Conservation (phyloP, 441 rosid species). For the Erodium chrysanthum region DNA sequence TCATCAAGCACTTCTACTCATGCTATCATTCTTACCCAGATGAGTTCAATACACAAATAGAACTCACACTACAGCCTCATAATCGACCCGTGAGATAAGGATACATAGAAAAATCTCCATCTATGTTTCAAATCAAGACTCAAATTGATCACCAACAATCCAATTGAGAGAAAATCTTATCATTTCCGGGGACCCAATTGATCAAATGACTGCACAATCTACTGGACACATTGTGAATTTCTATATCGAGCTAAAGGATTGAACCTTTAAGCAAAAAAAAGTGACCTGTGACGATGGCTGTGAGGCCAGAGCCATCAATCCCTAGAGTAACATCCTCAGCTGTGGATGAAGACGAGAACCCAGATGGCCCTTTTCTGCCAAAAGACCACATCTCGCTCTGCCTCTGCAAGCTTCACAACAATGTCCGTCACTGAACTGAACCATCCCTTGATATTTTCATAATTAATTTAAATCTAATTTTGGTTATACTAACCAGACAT, state of each 20-base stretch:
- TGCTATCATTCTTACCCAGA: no score
- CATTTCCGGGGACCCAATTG: constrained; percentile 1
- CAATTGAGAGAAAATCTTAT: not conserved
- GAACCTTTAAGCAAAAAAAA: not conserved
- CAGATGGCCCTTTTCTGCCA: constrained; percentile 22
- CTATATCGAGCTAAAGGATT: not conserved
- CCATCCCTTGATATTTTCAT: no score
- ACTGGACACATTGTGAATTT: not conserved
- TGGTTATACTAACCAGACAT: no score
- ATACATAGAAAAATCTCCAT: not conserved
- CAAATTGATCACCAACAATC: no score
- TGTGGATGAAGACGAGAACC: constrained; percentile 25
- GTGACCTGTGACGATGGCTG: constrained; percentile 26
- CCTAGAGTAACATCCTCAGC: constrained; percentile 27
- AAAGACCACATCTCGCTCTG: constrained; percentile 18
- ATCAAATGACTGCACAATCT: not conserved
- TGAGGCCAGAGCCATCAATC: constrained; percentile 24
- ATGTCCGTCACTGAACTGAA: not conserved
- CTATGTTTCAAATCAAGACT: not conserved
- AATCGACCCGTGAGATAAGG: not conserved
- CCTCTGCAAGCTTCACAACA: not conserved
- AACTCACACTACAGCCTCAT: no score
- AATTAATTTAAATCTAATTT: no score
- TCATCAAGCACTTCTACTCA: not conserved
- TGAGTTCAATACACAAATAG: no score